Evolutionary conservation across 1,139 yeast species (phyloP).

Genomic region (Saccharomyces pastorianus): DNA sequence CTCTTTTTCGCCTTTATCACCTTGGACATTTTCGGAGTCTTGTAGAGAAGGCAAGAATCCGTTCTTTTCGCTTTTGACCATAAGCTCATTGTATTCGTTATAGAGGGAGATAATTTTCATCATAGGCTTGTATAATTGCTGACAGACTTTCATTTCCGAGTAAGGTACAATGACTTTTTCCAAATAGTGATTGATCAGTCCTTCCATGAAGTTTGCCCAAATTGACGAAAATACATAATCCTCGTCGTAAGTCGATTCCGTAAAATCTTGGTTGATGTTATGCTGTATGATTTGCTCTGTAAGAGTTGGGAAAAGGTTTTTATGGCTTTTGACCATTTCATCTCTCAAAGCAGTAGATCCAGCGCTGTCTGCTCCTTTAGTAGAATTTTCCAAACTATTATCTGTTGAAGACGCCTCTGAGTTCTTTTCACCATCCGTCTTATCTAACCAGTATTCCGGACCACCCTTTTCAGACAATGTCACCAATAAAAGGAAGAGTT

Average conservation of each 20-base stretch:
- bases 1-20: conserved; percentile 5
- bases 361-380: neutral
- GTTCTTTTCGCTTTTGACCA: conserved; percentile 31
- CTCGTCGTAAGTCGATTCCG: conserved; percentile 27
- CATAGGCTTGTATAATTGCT: conserved; percentile 32
- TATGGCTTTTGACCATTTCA: neutral
- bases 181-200: conserved; percentile 31
- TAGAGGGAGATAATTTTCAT: conserved; percentile 31
- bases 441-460: conserved; percentile 31
- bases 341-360: neutral
- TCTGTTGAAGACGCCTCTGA: neutral
- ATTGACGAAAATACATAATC: conserved; percentile 32
- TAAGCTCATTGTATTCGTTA: conserved; percentile 31
- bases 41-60: conserved; percentile 24
- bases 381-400: neutral
- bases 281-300: conserved; percentile 30
- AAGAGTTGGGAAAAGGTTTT: conserved; percentile 17
- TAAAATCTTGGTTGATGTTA: conserved; percentile 29
- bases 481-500: conserved; percentile 27
- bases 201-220: conserved; percentile 35
- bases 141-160: conserved; percentile 32
- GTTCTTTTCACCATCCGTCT: conserved; percentile 16
- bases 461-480: conserved; percentile 32
- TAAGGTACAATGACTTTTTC: conserved; percentile 31
- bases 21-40: conserved; percentile 5